Conservation (phyloP, 352 stramenopile genomes). For the Phytophthora megakarya region DNA sequence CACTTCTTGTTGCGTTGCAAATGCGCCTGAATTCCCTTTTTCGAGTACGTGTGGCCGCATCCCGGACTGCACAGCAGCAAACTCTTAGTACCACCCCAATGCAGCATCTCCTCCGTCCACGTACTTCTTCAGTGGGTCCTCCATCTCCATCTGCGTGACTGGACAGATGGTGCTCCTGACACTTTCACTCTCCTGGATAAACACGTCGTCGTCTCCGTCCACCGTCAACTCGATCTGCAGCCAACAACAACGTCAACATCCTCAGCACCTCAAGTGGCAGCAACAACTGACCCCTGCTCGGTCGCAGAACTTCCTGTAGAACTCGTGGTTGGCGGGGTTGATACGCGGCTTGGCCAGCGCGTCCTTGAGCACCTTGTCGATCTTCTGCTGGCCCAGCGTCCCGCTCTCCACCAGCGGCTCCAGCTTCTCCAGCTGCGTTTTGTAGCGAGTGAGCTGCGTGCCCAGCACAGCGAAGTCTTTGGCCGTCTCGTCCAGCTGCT, state of each 20-base stretch:
- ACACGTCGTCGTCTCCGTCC: conserved; percentile 77
- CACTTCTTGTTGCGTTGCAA: conserved; percentile 78
- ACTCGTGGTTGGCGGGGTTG: conserved; percentile 66
- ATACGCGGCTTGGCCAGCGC: conserved; percentile 55
- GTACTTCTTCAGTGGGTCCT: conserved; percentile 78
- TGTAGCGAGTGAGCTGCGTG: conserved; percentile 68
- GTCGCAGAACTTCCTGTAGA: conserved; percentile 84
- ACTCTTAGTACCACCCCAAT: not conserved
- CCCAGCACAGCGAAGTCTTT: conserved; percentile 75
- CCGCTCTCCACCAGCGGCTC: conserved; percentile 54
- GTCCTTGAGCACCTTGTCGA: conserved; percentile 69
- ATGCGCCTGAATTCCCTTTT: conserved; percentile 74
- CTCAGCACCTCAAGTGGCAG: not conserved
- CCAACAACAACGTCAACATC: not conserved
- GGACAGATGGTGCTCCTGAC: conserved; percentile 73
- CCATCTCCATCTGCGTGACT: conserved; percentile 84
- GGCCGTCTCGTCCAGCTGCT: conserved; percentile 63
- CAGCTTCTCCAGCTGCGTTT: conserved; percentile 72
- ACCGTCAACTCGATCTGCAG: conserved; percentile 72
- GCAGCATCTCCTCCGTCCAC: not conserved
- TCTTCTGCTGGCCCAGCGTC: conserved; percentile 50
- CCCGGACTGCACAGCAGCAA: conserved; percentile 46
- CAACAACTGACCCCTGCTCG: conserved; percentile 53
- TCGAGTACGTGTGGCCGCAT: conserved; percentile 84
- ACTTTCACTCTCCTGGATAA: conserved; percentile 84